Evolutionary conservation across 495 filamentous ascomycete species (phyloP).

Genomic region (Neurospora sp.): DNA sequence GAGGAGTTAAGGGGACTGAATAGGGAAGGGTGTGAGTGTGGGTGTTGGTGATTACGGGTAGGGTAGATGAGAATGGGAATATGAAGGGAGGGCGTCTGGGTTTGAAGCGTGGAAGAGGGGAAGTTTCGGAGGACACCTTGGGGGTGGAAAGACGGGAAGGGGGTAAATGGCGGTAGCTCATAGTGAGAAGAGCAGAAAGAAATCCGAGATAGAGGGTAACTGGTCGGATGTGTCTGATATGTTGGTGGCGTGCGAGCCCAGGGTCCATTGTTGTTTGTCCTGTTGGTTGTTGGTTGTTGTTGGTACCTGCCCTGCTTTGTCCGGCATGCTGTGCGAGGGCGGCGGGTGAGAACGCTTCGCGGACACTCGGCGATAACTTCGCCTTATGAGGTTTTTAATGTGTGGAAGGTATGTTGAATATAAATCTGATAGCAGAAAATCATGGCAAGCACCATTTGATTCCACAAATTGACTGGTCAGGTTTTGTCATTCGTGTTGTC

Average conservation of each 20-base stretch:
- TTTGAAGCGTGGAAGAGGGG: too few species aligned
- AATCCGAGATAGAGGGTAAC: too few species aligned
- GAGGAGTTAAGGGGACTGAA: not conserved
- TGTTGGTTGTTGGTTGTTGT: not conserved
- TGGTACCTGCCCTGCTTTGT: not conserved
- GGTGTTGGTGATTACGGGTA: not conserved
- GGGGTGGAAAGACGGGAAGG: not conserved
- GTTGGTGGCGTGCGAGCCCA: not conserved
- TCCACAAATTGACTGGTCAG: not conserved
- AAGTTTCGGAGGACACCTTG: too few species aligned
- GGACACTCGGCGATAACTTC: not conserved
- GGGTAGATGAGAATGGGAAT: not conserved
- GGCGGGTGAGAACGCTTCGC: not conserved
- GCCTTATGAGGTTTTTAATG: not conserved
- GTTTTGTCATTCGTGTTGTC: not conserved
- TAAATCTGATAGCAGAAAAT: not conserved
- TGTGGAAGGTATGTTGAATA: rapidly evolving
- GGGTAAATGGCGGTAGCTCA: too few species aligned
- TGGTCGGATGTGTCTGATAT: not conserved
- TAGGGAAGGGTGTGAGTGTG: not conserved
- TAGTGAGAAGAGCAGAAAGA: too few species aligned
- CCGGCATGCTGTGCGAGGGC: not conserved
- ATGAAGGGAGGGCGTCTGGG: too few species aligned
- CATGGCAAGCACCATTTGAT: not conserved
- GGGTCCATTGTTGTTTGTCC: too few species aligned